A percentile compares a stretch with the other conserved stretches of the same genome.
phyloP scores from a whole-genome alignment of 305 asterid species.

The Fraxinus velutina region DNA sequence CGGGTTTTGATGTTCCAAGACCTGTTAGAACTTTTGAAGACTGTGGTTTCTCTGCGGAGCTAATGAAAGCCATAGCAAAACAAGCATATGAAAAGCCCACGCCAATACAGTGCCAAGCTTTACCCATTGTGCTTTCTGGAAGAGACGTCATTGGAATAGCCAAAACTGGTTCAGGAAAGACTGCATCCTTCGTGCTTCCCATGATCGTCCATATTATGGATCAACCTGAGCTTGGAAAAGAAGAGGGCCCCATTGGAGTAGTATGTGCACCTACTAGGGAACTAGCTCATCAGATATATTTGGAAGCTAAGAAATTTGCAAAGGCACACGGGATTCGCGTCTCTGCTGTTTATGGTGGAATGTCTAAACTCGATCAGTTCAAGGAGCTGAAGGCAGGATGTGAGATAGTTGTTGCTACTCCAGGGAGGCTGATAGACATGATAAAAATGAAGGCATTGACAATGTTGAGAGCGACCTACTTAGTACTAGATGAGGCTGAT shows the following conservation, averaged over 20 bases:
- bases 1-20: slow-evolving; percentile 93
- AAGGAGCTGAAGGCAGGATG: slow-evolving; percentile 98
- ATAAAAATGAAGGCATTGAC: slow-evolving; percentile 87
- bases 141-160: slow-evolving; percentile 94
- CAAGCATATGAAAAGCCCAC: slow-evolving; percentile 96
- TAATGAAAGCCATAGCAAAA: slow-evolving; percentile 80
- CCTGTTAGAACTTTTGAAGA: slow-evolving; percentile 81
- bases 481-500: slow-evolving; percentile 98
- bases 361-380: slow-evolving; percentile 95
- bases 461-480: slow-evolving; percentile 76
- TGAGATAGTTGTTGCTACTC: slow-evolving; percentile 93
- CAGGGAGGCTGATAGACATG: slow-evolving; percentile 96
- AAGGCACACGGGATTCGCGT: slow-evolving; percentile 80
- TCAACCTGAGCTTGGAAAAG: slow-evolving; percentile 87
- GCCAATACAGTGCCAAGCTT: slow-evolving; percentile 92
- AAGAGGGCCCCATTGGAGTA: slow-evolving; percentile 96
- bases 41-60: slow-evolving; percentile 75
- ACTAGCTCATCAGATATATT: slow-evolving; percentile 86
- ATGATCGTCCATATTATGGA: slow-evolving; percentile 93
- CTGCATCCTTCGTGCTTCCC: slow-evolving; percentile 93
- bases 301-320: slow-evolving; percentile 91
- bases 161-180: slow-evolving; percentile 98
- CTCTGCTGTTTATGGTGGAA: slow-evolving; percentile 95
- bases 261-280: slow-evolving; percentile 98
- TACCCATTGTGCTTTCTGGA: slow-evolving; percentile 90